A percentile compares a stretch with the other conserved stretches of the same genome.
phyloP scores from a whole-genome alignment of 2,329 filamentous ascomycete genomes.

The Cladophialophora exuberans region DNA sequence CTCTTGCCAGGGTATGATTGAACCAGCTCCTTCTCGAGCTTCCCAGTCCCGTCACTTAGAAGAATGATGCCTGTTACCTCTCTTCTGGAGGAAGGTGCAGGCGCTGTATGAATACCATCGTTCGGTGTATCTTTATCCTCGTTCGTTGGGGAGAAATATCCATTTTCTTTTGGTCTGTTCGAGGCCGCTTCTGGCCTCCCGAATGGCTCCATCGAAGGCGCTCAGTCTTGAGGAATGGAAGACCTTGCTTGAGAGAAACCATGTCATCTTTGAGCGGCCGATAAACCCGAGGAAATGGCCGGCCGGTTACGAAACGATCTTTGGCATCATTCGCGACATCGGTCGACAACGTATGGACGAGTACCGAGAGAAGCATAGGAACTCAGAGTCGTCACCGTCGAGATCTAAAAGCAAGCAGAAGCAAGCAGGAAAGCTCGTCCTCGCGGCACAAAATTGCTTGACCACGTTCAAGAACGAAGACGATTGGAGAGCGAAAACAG shows the following conservation, averaged over 20 bases:
- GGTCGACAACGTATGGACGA: background rate
- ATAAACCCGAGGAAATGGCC: conserved; percentile 7
- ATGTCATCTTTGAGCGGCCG: conserved; percentile 6
- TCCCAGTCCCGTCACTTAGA: no score
- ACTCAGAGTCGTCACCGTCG: background rate
- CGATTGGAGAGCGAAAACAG: conserved; percentile 8
- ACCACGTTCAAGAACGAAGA: background rate
- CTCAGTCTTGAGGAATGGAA: background rate
- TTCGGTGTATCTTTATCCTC: no score
- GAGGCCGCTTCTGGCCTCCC: no score
- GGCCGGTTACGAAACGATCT: background rate
- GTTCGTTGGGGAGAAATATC: no score
- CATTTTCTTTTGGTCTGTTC: no score
- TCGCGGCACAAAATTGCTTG: background rate
- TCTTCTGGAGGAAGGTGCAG: no score
- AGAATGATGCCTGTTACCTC: no score
- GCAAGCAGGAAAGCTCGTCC: background rate
- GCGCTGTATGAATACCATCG: no score
- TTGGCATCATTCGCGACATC: conserved; percentile 1
- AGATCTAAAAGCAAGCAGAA: background rate
- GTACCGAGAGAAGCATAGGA: background rate
- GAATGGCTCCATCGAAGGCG: background rate
- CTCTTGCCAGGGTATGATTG: no score
- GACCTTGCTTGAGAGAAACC: background rate
- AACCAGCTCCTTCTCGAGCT: no score